Percentiles rank a stretch among this genome's conserved stretches.
phyloP scores from a whole-genome alignment of 345 rosid species.

The Populus euphratica region DNA sequence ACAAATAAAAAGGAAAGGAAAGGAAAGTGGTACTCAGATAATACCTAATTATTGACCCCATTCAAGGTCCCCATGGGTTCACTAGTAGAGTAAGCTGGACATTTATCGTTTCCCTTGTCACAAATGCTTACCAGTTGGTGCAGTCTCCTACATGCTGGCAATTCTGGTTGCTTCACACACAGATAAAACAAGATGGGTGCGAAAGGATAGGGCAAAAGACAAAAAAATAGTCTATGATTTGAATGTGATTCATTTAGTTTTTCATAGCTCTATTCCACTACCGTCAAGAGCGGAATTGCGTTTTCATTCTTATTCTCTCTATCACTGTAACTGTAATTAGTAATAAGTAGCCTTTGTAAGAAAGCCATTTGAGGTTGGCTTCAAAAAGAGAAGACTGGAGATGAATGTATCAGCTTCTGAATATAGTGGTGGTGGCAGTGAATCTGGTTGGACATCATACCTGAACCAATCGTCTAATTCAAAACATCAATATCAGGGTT shows the following conservation, averaged over 20 bases:
- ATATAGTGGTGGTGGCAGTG: conserved; percentile 54
- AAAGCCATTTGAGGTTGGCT: conserved; percentile 14
- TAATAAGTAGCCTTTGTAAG: conserved; percentile 1
- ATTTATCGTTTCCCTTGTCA: conserved; percentile 22
- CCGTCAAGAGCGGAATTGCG: conserved; percentile 4
- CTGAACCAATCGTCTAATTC: conserved; percentile 56
- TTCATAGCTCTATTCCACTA: no score
- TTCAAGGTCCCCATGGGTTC: background rate
- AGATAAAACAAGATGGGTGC: conserved; percentile 30
- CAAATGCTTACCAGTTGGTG: conserved; percentile 15
- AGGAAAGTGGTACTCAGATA: background rate
- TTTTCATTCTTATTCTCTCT: background rate
- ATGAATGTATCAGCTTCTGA: conserved; percentile 59
- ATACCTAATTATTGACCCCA: background rate
- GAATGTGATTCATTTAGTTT: conserved; percentile 37
- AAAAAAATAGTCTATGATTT: conserved; percentile 49
- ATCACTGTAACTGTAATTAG: background rate
- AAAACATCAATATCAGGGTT: conserved; percentile 20
- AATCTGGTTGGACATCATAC: conserved; percentile 85
- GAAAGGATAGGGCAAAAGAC: conserved; percentile 35
- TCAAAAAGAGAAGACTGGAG: background rate
- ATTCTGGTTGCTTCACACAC: conserved; percentile 43
- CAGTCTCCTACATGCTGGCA: conserved; percentile 39
- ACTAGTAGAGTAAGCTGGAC: background rate
- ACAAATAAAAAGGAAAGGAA: background rate